A percentile compares a stretch with the other conserved stretches of the same genome.
These are phyloP conservation scores for Mucor velutinosus DNA, from an alignment of 371 early-diverging fungal genomes.

Conservation along the genomic window DNA sequence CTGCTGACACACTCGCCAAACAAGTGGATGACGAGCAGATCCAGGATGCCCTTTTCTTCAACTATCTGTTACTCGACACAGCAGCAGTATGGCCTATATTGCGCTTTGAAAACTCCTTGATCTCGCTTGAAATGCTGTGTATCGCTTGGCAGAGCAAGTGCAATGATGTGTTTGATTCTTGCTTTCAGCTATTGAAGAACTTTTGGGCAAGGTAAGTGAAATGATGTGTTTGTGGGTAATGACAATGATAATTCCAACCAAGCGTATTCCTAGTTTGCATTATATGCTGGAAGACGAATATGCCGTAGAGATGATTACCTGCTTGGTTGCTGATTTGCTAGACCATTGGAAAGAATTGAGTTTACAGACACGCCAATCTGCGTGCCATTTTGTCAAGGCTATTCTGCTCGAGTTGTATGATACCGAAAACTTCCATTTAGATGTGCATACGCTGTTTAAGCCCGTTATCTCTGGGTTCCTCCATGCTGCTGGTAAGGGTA, in stretches of 20 bases:
- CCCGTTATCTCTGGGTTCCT: slow-evolving; percentile 12
- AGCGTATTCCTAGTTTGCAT: background rate
- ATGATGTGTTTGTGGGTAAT: background rate
- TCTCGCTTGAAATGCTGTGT: slow-evolving; percentile 10
- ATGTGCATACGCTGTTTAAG: background rate
- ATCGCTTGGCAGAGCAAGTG: slow-evolving; percentile 22
- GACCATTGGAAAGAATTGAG: slow-evolving; percentile 26
- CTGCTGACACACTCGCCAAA: background rate
- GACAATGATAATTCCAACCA: too few relatives aligned
- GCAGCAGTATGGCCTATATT: slow-evolving; percentile 19
- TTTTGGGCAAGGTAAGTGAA: slow-evolving; percentile 31
- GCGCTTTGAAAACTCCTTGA: slow-evolving; percentile 3
- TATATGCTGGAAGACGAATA: slow-evolving; percentile 7
- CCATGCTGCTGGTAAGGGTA: slow-evolving; percentile 18
- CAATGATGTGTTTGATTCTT: slow-evolving; percentile 26
- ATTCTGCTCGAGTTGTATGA: slow-evolving; percentile 1
- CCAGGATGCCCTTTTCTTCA: slow-evolving; percentile 23
- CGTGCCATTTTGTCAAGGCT: slow-evolving; percentile 16
- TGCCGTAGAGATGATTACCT: slow-evolving; percentile 2
- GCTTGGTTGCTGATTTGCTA: slow-evolving; percentile 16
- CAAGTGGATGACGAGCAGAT: background rate
- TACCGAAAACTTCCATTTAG: slow-evolving; percentile 3
- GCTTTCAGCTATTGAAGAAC: slow-evolving; percentile 24
- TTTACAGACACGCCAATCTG: slow-evolving; percentile 14
- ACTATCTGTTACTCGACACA: slow-evolving; percentile 32